Percentiles rank a stretch among this genome's conserved stretches.
Conservation (phyloP, 2,329 filamentous ascomycete species). For the Trichoderma simmonsii region DNA sequence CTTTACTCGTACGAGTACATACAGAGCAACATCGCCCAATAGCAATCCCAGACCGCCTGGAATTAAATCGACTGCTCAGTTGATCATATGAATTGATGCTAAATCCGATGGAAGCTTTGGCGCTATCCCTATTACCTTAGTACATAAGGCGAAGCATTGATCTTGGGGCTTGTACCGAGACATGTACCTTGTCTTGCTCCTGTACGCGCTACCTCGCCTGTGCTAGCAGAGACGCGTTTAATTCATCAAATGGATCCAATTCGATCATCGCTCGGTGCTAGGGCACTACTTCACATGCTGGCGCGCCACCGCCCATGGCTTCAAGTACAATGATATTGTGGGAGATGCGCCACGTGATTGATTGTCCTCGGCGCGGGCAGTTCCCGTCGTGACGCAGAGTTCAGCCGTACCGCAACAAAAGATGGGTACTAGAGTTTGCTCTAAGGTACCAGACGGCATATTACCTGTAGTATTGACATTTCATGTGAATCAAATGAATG, state of each 20-base stretch:
- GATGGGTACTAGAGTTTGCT: not conserved
- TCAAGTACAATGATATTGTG: not conserved
- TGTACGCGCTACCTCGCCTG: not conserved
- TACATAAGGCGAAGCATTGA: not conserved
- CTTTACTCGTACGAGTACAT: too few species aligned
- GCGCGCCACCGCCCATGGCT: not conserved
- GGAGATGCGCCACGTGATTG: not conserved
- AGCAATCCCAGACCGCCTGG: not conserved
- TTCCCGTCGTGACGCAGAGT: not conserved
- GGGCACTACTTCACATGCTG: not conserved
- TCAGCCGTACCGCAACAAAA: not conserved
- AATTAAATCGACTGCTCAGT: not conserved
- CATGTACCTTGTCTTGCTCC: not conserved
- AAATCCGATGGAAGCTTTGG: not conserved
- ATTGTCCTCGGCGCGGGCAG: not conserved
- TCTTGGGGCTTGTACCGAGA: not conserved
- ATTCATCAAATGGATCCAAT: not conserved
- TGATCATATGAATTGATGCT: not conserved
- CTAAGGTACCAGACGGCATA: not conserved
- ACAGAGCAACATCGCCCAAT: not conserved
- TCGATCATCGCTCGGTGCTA: not conserved
- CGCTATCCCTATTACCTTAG: not conserved
- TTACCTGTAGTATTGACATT: not conserved
- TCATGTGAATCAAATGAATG: not conserved
- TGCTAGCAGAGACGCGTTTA: not conserved